A percentile compares a stretch with the other conserved stretches of the same genome.
These are phyloP conservation scores for Alternaria triticina DNA, from an alignment of 2,329 filamentous ascomycete genomes.

Conservation along the genomic window DNA sequence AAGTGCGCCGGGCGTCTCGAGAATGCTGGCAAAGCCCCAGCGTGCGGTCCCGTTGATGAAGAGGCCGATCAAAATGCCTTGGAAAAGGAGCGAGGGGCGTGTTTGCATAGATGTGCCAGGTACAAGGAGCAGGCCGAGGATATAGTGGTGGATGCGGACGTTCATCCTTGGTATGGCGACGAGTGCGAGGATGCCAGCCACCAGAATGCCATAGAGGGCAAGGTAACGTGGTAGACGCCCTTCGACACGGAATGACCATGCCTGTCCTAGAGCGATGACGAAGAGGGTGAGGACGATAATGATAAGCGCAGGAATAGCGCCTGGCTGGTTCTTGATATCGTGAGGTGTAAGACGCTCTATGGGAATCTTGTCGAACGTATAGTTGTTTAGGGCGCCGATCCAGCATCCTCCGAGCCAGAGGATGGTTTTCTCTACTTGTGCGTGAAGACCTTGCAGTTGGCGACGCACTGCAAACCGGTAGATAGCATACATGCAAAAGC, in stretches of 20 bases:
- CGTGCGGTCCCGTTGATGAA: slow-evolving; percentile 94
- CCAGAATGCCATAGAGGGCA: slow-evolving; percentile 76
- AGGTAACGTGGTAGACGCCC: slow-evolving; percentile 80
- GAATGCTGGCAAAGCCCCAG: slow-evolving; percentile 89
- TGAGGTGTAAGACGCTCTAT: slow-evolving; percentile 90
- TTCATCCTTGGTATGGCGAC: slow-evolving; percentile 77
- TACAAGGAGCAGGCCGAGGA: slow-evolving; percentile 83
- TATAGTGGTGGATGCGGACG: slow-evolving; percentile 93
- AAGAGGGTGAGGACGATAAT: slow-evolving; percentile 76
- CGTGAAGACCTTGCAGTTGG: slow-evolving; percentile 73
- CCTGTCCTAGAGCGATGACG: slow-evolving; percentile 73
- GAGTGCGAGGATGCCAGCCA: slow-evolving; percentile 78
- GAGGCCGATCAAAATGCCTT: slow-evolving; percentile 85
- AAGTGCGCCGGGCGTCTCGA: slow-evolving; percentile 79
- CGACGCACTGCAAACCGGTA: slow-evolving; percentile 82
- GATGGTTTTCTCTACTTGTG: slow-evolving; percentile 87
- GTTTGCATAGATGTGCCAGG: slow-evolving; percentile 91
- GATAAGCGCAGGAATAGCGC: slow-evolving; percentile 81
- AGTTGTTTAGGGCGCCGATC: slow-evolving; percentile 91
- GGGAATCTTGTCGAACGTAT: slow-evolving; percentile 92
- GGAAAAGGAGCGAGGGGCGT: slow-evolving; percentile 81
- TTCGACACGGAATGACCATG: slow-evolving; percentile 86
- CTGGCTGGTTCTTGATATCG: slow-evolving; percentile 87
- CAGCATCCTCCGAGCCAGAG: slow-evolving; percentile 91
- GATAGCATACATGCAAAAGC: slow-evolving; percentile 86